Evolutionary conservation across 495 filamentous ascomycete species (phyloP).

Genomic region (Neurospora sp.): DNA sequence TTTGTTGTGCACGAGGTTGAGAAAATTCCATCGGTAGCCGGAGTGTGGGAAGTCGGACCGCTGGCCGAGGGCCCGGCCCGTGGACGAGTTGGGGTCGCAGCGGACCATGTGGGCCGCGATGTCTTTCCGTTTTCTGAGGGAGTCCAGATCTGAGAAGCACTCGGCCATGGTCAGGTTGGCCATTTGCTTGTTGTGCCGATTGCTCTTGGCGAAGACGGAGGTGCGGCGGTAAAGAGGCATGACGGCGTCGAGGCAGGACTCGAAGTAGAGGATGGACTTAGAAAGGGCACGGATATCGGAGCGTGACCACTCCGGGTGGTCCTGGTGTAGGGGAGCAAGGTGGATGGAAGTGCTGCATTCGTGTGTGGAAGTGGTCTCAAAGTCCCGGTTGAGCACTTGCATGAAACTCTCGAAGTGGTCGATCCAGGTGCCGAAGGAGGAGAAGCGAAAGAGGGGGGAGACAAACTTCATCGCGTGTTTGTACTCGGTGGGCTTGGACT

Average conservation of each 20-base stretch:
- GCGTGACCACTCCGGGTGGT: neutral
- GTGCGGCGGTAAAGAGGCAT: constrained; percentile 17
- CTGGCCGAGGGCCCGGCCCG: constrained; percentile 10
- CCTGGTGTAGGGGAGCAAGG: constrained; percentile 14
- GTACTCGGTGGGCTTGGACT: constrained; percentile 11
- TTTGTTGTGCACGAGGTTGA: neutral
- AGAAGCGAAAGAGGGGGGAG: constrained; percentile 20
- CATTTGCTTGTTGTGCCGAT: constrained; percentile 18
- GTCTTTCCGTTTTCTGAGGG: neutral
- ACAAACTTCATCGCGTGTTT: constrained; percentile 18
- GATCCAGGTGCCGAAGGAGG: constrained; percentile 10
- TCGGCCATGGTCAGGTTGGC: constrained; percentile 2
- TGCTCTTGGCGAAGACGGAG: constrained; percentile 22
- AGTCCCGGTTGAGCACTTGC: constrained; percentile 14
- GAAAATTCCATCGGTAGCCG: constrained; percentile 19
- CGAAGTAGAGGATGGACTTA: constrained; percentile 19
- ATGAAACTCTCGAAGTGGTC: constrained; percentile 9
- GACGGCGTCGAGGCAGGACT: constrained; percentile 22
- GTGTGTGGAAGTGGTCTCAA: constrained; percentile 18
- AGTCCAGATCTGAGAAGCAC: constrained; percentile 9
- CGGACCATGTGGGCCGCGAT: constrained; percentile 18
- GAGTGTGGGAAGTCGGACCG: constrained; percentile 12
- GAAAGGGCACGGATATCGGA: constrained; percentile 11
- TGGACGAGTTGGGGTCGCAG: constrained; percentile 13
- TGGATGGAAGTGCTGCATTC: constrained; percentile 21